Evolutionary conservation across 2,329 filamentous ascomycete species (phyloP), one percentile per base, ranked within the genome.

Genomic region (Fusarium nelsonii): DNA sequence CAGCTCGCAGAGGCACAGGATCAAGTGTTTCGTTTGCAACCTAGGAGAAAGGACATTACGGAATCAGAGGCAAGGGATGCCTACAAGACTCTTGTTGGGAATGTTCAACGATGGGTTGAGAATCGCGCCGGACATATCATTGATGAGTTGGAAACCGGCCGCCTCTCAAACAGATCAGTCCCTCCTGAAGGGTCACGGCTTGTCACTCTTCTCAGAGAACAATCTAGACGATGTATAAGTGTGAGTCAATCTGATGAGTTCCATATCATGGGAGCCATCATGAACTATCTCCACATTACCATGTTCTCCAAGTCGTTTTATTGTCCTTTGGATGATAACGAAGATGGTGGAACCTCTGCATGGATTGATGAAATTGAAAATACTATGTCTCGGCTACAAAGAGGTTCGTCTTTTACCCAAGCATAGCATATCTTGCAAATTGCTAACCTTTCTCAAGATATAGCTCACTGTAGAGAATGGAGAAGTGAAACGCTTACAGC

Each of bases 261-360:
- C 53, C 79, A 80, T 46, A 73, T 79, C 46, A 76, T 76, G 36
- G 77, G 74, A 11, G 68, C 74, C 37, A 79, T 80, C 52, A 79
- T 80, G 78, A 78, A 80, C 63, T 80, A 79, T 58, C 70, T 80
- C 11, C 77, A 78, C 70, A 62, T 78, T 30, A 76, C 72, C 3
- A 60, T 80, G 30, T 80, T 80, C 53, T 70, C 77, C 23, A 79
- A 76, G 54, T 75, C 78, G 1, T 80, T 80, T 57, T 80, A 80
- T 68, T 77, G 76, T 51, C 78, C 79, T 10, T 62, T 80, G 40
- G 77, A 79, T 53, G 77, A 79, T 40, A 67, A 67, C 2, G 71
- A 75, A 18, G 69, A 73, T 14, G 73, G 78, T 33, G 69, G 74
- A 18, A 79, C 77, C 6, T 32, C 76, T 12, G 58, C 63, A 23